Base-by-base conservation (phyloP, 129 eudicot species). In the Pulicaria dysenterica region DNA sequence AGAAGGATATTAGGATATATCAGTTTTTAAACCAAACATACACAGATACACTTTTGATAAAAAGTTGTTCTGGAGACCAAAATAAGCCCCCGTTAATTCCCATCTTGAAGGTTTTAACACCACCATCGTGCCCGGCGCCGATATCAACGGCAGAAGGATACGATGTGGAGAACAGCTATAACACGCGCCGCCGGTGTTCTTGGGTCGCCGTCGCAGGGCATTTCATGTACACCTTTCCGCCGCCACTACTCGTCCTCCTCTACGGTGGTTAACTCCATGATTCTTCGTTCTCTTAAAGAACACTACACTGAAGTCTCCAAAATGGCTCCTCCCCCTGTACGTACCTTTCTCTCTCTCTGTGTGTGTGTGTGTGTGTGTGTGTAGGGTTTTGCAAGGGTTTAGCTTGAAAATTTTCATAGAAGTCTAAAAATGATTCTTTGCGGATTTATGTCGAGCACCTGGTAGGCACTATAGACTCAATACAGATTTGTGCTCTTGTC, bases 241-340 rank as follows among this genome's bases (percentile, higher is more conserved):
- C 67, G 67, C 40, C 78, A 81, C 45, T 80, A 81, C 46, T 77
- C 92, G 7, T 72, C 84, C 55, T 77, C 79, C 0, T 83, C 94
- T 46, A 45, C 83, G 58, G 93, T 85, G 40, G 86, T 90, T 34
- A 90, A 81, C 81, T 80, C 89, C 60, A 83, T 85, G 70, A 69
- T 87, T 34, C 91, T 90, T 56, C 91, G 95, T 10, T 90, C 91
- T 19, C 91, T 90, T 42, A 90, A 90, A 81, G 96, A 90, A 5
- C 96, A 90, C 83, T 90, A 87, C 75, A 58, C 73, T 19, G 95
- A 87, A 83, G 87, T 83, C 81, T 81, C 89, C 86, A 87, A 84
- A 72, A 81, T 87, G 92, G 77, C 84, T 19, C 91, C 95, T 69
- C 95, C 92, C 60, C 96, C 96, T 11, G 96, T 89, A 82, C 47